Percentiles rank a stretch among this genome's conserved stretches.
phyloP scores from a whole-genome alignment of 2,329 filamentous ascomycete species.

The Blastomyces gilchristii region DNA sequence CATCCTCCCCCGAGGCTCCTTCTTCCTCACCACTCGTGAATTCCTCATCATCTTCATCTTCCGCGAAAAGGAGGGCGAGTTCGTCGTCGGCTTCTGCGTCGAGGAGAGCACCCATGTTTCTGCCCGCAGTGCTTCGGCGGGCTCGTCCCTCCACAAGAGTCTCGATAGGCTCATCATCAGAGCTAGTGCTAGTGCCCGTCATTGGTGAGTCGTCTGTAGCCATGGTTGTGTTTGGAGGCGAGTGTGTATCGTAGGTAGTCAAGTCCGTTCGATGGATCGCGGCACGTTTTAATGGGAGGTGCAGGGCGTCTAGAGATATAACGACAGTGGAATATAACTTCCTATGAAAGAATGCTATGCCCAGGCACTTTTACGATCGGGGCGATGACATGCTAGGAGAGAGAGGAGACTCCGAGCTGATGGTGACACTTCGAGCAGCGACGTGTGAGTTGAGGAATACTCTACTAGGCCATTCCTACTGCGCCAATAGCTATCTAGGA shows the following conservation, averaged over 20 bases:
- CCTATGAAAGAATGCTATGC: background rate
- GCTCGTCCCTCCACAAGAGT: conserved; percentile 64
- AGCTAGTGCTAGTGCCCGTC: background rate
- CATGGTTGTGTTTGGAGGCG: background rate
- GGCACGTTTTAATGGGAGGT: background rate
- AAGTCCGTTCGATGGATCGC: background rate
- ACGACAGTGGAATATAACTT: background rate
- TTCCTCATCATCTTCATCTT: conserved; percentile 56
- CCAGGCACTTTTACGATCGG: background rate
- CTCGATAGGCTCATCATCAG: conserved; percentile 8
- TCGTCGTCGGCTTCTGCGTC: conserved; percentile 60
- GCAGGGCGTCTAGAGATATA: background rate
- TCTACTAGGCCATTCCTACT: background rate
- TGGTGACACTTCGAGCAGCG: background rate
- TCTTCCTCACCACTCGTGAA: conserved; percentile 41
- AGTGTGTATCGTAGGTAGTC: background rate
- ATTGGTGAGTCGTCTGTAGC: background rate
- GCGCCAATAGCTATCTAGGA: background rate
- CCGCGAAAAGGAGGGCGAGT: conserved; percentile 65
- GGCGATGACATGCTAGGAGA: background rate
- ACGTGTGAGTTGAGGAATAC: background rate
- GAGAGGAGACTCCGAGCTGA: background rate
- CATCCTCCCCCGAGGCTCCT: conserved; percentile 43
- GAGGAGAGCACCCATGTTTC: conserved; percentile 68
- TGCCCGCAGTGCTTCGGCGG: conserved; percentile 72